Evolutionary conservation across 352 stramenopile genomes (phyloP).

Genomic region (Globisporangium paddicum): DNA sequence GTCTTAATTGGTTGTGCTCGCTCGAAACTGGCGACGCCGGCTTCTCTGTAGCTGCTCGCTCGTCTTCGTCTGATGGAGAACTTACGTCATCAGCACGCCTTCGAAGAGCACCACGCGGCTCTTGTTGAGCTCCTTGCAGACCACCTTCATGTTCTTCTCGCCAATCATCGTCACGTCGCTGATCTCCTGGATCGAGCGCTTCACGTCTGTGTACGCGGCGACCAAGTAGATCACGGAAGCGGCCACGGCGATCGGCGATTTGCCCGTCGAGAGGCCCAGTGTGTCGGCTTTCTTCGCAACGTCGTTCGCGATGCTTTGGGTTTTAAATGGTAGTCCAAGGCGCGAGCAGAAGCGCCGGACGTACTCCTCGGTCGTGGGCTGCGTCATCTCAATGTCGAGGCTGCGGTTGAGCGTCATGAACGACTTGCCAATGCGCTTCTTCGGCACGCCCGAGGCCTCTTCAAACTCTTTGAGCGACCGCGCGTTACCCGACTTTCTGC

Average conservation of each 20-base stretch:
- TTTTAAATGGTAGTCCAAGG: conserved; percentile 69
- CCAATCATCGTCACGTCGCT: conserved; percentile 77
- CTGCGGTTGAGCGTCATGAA: conserved; percentile 60
- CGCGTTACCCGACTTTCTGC: conserved; percentile 54
- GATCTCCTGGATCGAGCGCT: conserved; percentile 79
- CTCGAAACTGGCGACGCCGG: not conserved
- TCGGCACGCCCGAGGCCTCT: conserved; percentile 63
- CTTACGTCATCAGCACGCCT: conserved; percentile 56
- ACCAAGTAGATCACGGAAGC: conserved; percentile 80
- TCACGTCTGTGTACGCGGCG: conserved; percentile 76
- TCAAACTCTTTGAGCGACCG: conserved; percentile 76
- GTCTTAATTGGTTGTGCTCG: not conserved
- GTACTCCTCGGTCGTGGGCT: conserved; percentile 71
- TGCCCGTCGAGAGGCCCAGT: conserved; percentile 59
- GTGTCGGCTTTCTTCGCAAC: conserved; percentile 70
- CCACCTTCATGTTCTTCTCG: conserved; percentile 80
- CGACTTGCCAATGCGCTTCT: conserved; percentile 76
- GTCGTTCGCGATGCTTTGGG: conserved; percentile 68
- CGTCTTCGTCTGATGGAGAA: not conserved
- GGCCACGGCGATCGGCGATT: conserved; percentile 65
- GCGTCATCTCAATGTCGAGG: conserved; percentile 58
- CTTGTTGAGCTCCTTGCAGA: conserved; percentile 87
- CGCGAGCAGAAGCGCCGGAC: conserved; percentile 73
- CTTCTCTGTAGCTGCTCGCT: not conserved
- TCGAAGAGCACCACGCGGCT: conserved; percentile 74